Percentiles rank a stretch among this genome's conserved stretches.
phyloP scores from a whole-genome alignment of 2,329 filamentous ascomycete genomes.

The Diplocarpon rosae region DNA sequence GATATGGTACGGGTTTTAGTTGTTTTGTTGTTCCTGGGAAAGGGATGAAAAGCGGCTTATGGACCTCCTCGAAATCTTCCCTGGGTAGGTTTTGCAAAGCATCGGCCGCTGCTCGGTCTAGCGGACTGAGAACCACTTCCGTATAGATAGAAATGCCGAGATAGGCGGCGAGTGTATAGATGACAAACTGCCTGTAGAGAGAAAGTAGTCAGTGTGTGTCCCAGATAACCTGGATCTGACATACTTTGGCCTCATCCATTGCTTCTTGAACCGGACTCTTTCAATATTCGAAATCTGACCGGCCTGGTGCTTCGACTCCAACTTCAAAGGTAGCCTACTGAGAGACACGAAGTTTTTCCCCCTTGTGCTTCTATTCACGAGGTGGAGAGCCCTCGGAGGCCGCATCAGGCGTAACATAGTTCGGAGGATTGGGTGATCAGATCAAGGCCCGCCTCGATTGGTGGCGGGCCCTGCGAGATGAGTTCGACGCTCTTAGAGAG shows the following conservation, averaged over 20 bases:
- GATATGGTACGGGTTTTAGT: constrained; percentile 40
- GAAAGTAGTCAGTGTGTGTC: neutral
- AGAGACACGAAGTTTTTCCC: constrained; percentile 12
- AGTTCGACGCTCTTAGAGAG: neutral
- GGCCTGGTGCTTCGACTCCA: constrained; percentile 15
- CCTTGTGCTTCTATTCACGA: constrained; percentile 15
- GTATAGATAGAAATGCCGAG: constrained; percentile 34
- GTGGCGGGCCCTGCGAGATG: constrained; percentile 17
- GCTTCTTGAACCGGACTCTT: constrained; percentile 20
- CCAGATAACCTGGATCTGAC: neutral
- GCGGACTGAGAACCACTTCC: constrained; percentile 35
- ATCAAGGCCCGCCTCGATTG: constrained; percentile 21
- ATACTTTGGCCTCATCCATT: constrained; percentile 12
- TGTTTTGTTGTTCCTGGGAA: constrained; percentile 46
- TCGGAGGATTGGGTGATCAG: neutral
- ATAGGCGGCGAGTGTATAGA: constrained; percentile 28
- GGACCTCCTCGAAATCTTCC: constrained; percentile 33
- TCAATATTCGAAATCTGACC: constrained; percentile 17
- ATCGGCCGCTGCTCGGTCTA: constrained; percentile 28
- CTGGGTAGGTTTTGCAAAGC: constrained; percentile 34
- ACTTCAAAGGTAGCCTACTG: constrained; percentile 20
- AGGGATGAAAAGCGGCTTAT: constrained; percentile 45
- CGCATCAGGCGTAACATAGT: constrained; percentile 22
- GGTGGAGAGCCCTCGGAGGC: constrained; percentile 6
- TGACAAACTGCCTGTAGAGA: constrained; percentile 18